These are phyloP conservation scores for Wickerhamiella infanticola DNA, from an alignment of 1,139 yeast species.

Conservation along the genomic window DNA sequence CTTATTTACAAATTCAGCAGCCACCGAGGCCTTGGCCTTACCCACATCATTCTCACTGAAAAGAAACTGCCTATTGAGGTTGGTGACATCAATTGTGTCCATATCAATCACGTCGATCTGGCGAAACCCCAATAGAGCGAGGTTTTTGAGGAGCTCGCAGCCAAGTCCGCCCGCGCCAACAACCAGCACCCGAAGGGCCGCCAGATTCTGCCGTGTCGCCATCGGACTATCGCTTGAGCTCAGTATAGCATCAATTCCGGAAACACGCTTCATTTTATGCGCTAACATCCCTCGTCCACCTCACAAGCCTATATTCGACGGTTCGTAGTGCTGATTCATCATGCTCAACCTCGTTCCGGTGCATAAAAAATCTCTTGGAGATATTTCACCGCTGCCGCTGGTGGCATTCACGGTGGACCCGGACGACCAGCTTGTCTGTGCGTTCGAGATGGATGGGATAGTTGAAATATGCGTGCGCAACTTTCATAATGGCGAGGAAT, in stretches of 20 bases:
- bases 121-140: conserved; percentile 62
- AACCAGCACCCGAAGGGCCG: conserved; percentile 21
- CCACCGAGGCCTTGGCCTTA: conserved; percentile 62
- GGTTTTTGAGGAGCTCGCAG: conserved; percentile 76
- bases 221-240: background rate
- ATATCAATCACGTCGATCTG: conserved; percentile 76
- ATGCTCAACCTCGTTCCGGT: conserved; percentile 1
- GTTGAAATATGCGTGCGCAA: background rate
- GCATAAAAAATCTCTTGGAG: background rate
- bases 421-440: background rate
- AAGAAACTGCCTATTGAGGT: conserved; percentile 78
- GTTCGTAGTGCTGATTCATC: background rate
- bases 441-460: background rate
- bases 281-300: too few relatives aligned
- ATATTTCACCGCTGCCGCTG: background rate
- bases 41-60: conserved; percentile 67
- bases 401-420: background rate
- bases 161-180: conserved; percentile 96
- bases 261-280: too few relatives aligned
- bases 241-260: background rate
- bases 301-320: background rate
- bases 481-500: background rate
- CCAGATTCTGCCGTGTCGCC: conserved; percentile 9
- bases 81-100: conserved; percentile 88
- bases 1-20: conserved; percentile 41